These are phyloP conservation scores for Cryptosporidium canis DNA, from an alignment of 169 alveolate species.

Conservation along the genomic window DNA sequence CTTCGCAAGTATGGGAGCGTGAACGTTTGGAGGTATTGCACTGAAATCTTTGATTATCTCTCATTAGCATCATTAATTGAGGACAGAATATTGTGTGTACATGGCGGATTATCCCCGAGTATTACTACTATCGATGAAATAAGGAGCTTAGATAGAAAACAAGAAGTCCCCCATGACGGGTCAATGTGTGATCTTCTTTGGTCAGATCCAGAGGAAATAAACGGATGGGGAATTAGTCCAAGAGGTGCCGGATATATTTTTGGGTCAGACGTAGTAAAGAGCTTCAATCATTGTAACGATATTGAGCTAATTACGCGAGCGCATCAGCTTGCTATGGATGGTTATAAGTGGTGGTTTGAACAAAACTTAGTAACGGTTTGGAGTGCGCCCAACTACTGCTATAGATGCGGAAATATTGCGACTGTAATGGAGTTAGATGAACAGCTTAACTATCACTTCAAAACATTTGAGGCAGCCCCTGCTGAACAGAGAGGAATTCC, in stretches of 20 bases:
- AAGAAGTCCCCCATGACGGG: conserved; percentile 99
- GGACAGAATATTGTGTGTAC: conserved; percentile 95
- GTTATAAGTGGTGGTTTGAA: conserved; percentile 93
- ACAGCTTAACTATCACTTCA: conserved; percentile 82
- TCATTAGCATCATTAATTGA: conserved; percentile 97
- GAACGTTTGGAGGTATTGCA: conserved; percentile 97
- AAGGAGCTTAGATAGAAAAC: conserved; percentile 92
- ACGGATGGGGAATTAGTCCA: conserved; percentile 99
- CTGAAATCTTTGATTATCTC: conserved; percentile 98
- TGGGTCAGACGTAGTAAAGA: conserved; percentile 96
- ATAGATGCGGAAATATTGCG: conserved; percentile 92
- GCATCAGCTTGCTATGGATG: conserved; percentile 99
- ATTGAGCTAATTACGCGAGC: conserved; percentile 98
- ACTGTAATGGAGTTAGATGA: conserved; percentile 91
- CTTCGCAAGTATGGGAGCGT: conserved; percentile 97
- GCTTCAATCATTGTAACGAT: conserved; percentile 94
- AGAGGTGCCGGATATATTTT: conserved; percentile 99
- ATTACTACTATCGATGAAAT: conserved; percentile 93
- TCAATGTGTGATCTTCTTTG: conserved; percentile 99
- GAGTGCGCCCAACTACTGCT: conserved; percentile 98
- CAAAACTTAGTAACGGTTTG: conserved; percentile 90
- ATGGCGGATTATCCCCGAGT: conserved; percentile 98
- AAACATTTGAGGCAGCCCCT: conserved; percentile 88
- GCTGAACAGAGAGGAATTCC: conserved; percentile 86
- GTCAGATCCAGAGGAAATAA: conserved; percentile 99